Evolutionary conservation across 2,329 filamentous ascomycete species (phyloP), one percentile per base, ranked within the genome.

Genomic region (Colletotrichum lupini): DNA sequence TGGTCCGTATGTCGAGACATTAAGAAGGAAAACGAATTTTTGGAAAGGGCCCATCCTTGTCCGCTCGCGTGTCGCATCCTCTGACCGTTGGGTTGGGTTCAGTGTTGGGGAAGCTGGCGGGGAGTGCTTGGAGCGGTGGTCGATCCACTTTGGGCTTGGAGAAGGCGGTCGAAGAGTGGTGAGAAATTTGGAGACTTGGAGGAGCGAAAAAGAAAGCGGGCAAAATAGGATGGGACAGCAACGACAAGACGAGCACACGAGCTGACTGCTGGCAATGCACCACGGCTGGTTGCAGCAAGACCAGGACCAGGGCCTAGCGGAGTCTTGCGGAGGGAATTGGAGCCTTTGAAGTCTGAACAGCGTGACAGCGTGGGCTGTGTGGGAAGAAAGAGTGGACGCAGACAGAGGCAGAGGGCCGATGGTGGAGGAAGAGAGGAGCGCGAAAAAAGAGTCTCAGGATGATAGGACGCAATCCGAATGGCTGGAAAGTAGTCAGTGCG

Each of bases 1-100:
- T 42, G 37, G 14, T 30, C 35, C 24, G 22, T 32, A 53, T 24
- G 28, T 35, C 22, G 26, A 57, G 61, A 56, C 32, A 32, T 57
- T 22, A 7, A 49, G 19, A 7, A 22, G 42, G n/a, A 14, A 65
- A 65, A 63, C 52, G 52, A 26, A 66, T 30, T 52, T 52, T 32
- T 19, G n/a, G 26, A 28, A 55, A 42, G 53, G 32, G 58, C 37
- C 49, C 61, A 73, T 71, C 67, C 71, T 66, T 73, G 71, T 56
- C 61, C 67, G 71, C 71, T 73, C 71, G 67, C 71, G 71, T 73
- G 67, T 53, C 61, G 32, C 26, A 32, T 56, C 49, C 71, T 67
- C 61, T 65, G 71, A 73, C 67, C 71, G 61, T 73, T 61, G 67
- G 60, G 61, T 42, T 65, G 61, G 71, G 67, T 66, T 73, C 61